Base-by-base conservation (phyloP, 768 basidiomycete genomes). In the Suillus paluster region DNA sequence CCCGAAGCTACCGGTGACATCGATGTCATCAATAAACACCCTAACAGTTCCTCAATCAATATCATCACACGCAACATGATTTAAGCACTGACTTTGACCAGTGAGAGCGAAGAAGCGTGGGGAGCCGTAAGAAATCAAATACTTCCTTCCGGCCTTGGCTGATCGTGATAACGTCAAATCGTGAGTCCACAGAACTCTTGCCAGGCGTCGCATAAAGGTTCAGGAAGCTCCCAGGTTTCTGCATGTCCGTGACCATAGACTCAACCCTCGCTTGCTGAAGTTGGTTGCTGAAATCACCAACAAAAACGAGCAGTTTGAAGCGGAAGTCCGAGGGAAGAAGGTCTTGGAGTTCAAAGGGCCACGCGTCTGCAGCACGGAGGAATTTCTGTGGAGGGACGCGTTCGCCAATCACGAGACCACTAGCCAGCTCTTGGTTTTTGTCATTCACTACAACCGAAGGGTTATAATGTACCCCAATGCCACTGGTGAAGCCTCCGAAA, bases 11-110 rank as follows among this genome's bases (percentile, higher is more conserved):
- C 80, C 81, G 17, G 70, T 74, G 36, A 81, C 62, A 62, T 86
- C 82, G 2, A 65, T 70, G 60, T 87, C 87, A 62, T 91, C 90
- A 14, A 88, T 76, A 34, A 86, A 76, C 7, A 87, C 82, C 71
- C 89, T 91, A 10, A 23, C 36, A 25, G 19, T 9, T 4, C 23
- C 39, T 15, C 19, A 46, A 17, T 25, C 25, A 58, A 36, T 33
- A 12, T 30, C 21, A 25, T 27, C 54, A 50, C 34, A 25, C 52
- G 15, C 34, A 44, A 34, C 25, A 30, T 4, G 30, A 27, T 19
- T 19, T 12, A 27, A 39, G 15, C 15, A 66, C 75, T 67, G 41
- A 82, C 79, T 80, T 80, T 36, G 76, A 76, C 80, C 81, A 82
- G 39, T 82, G 80, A 9, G 70, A 46, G 54, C 78, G 63, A 53